A percentile compares a stretch with the other conserved stretches of the same genome.
Conservation (phyloP, 148 eudicot species). For the Oxyria digyna region DNA sequence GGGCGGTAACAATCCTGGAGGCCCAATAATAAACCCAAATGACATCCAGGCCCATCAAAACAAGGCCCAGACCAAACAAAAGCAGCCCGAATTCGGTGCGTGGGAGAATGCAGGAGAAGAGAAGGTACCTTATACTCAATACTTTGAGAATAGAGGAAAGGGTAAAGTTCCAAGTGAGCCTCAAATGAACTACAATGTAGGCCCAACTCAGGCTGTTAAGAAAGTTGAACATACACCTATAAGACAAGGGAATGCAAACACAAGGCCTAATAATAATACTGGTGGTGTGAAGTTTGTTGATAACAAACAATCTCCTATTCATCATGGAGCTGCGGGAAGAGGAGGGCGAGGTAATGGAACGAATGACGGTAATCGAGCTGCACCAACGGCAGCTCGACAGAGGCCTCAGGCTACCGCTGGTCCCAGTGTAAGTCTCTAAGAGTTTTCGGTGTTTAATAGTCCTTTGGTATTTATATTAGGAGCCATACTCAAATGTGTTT, state of each 20-base stretch:
- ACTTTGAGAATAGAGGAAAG: background rate
- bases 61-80: background rate
- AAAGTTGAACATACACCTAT: background rate
- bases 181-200: conserved; percentile 5
- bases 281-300: background rate
- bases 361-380: background rate
- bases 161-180: conserved; percentile 1
- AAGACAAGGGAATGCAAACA: background rate
- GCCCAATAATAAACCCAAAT: background rate
- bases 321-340: background rate
- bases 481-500: too few relatives aligned
- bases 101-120: background rate
- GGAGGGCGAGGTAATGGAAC: background rate
- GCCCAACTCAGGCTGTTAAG: background rate
- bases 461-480: too few relatives aligned
- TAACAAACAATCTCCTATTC: background rate
- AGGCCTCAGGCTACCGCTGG: conserved; percentile 1
- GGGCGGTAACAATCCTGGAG: background rate
- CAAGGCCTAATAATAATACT: background rate
- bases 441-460: too few relatives aligned
- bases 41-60: background rate
- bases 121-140: background rate
- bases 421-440: conserved; percentile 6
- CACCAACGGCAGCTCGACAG: background rate
- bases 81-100: conserved; percentile 4